These are phyloP conservation scores for Rickenella mellea DNA, from an alignment of 768 basidiomycete genomes.

Conservation along the genomic window DNA sequence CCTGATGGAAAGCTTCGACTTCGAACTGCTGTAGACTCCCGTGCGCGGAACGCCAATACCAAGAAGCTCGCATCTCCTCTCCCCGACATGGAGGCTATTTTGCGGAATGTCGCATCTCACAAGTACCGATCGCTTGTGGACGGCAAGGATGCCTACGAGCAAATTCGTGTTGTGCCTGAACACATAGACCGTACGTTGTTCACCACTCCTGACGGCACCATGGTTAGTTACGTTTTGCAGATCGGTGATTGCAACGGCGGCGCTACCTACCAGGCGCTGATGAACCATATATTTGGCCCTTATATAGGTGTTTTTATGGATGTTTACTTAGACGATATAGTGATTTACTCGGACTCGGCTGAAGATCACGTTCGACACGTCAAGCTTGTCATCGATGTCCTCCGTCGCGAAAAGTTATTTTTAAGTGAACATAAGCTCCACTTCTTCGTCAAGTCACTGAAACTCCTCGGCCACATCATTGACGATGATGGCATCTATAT, in stretches of 20 bases:
- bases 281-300: conserved; percentile 28
- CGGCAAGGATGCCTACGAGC: conserved; percentile 23
- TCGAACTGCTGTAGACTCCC: conserved; percentile 16
- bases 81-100: conserved; percentile 19
- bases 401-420: conserved; percentile 25
- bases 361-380: conserved; percentile 23
- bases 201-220: conserved; percentile 31
- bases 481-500: conserved; percentile 28
- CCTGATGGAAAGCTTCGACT: conserved; percentile 11
- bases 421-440: conserved; percentile 24
- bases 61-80: conserved; percentile 16
- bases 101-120: conserved; percentile 12
- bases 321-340: conserved; percentile 26
- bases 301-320: conserved; percentile 23
- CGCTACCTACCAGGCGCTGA: conserved; percentile 33
- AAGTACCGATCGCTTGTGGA: conserved; percentile 17
- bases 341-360: conserved; percentile 20
- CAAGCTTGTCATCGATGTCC: conserved; percentile 21
- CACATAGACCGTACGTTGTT: conserved; percentile 19
- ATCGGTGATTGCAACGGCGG: conserved; percentile 21
- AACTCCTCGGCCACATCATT: conserved; percentile 26
- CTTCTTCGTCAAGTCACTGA: conserved; percentile 20
- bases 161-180: conserved; percentile 17
- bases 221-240: conserved; percentile 31
- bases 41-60: conserved; percentile 22